Base-by-base conservation (phyloP, 768 basidiomycete genomes). In the Rhodotorula taiwanensis region DNA sequence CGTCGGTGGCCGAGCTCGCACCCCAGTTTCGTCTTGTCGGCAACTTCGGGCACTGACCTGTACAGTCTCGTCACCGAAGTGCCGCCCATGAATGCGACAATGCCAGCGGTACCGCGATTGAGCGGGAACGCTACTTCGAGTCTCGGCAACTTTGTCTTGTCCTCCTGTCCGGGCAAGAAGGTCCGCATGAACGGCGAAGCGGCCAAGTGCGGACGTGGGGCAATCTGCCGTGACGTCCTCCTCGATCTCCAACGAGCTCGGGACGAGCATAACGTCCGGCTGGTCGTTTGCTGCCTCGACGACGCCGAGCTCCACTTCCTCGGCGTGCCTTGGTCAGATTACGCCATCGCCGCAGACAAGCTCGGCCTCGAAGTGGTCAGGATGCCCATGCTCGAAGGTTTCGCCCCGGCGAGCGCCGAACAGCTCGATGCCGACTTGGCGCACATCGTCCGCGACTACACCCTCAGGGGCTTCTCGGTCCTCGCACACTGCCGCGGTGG, bases 121-220 rank as follows among this genome's bases (percentile, higher is more conserved):
- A n/a, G n/a, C n/a, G n/a, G n/a, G n/a, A n/a, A n/a, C 60, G 6
- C 48, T 6, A 63, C 69, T 16, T 76, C 77, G 33, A 72, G 72
- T 18, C 76, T 94, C 14, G 93, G 93, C n/a, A 97, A 98, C 75
- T 77, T 98, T 27, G 81, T 86, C 54, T 76, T 97, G 36, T 90
- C 88, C 10, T 91, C 88, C 10, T 97, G 94, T 77, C 93, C 93
- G 4, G 93, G 93, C 7, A 98, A 98, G 76, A 91, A 95, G 81
- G 85, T 80, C 18, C 70, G 79, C 31, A 70, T 80, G 69, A 66
- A 62, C 36, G 72, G 69, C 42, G 55, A 31, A 43, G 52, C 55
- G n/a, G 33, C 25, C 49, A 27, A 30, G 39, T 34, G 83, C 72
- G 90, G 92, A 6, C 80, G 93, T 20, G 81, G 82, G 49, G 84